phyloP scores from a whole-genome alignment of 2,329 filamentous ascomycete species.

The Xylariales sp. region DNA sequence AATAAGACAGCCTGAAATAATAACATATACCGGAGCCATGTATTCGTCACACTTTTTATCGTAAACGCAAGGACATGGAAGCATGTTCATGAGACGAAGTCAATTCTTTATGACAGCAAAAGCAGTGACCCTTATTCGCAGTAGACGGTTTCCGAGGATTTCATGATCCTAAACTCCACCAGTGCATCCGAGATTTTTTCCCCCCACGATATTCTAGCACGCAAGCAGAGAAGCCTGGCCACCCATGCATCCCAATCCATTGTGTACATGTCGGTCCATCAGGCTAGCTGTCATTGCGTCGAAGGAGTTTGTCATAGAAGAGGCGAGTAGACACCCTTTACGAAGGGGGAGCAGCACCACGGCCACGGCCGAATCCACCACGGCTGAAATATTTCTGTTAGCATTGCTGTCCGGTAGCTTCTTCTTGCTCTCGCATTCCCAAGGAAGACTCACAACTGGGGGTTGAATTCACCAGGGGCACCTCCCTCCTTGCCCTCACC shows the following conservation, averaged over 20 bases:
- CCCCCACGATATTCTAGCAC: conserved; percentile 44
- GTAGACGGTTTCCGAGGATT: conserved; percentile 29
- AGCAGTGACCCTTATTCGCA: conserved; percentile 30
- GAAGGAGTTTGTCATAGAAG: conserved; percentile 32
- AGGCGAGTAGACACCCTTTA: conserved; percentile 44
- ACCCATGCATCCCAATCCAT: conserved; percentile 36
- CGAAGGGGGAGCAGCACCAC: conserved; percentile 69
- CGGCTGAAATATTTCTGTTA: conserved; percentile 51
- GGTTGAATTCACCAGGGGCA: conserved; percentile 87
- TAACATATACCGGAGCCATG: too few species aligned
- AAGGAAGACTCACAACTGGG: conserved; percentile 80
- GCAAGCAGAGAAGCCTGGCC: conserved; percentile 43
- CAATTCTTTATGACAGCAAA: conserved; percentile 15
- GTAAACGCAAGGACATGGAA: not conserved
- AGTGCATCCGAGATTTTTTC: conserved; percentile 38
- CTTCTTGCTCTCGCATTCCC: too few species aligned
- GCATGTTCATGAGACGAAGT: conserved; percentile 5
- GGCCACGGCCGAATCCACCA: conserved; percentile 85
- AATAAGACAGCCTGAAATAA: too few species aligned
- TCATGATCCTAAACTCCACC: conserved; percentile 29
- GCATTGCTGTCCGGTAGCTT: conserved; percentile 15
- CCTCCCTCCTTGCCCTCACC: conserved; percentile 86
- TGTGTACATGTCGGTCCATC: conserved; percentile 25
- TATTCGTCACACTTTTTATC: too few species aligned
- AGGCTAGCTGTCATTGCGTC: conserved; percentile 24